These are phyloP conservation scores for Malbranchea zuffiana DNA, from an alignment of 2,329 filamentous ascomycete species.

Conservation along the genomic window DNA sequence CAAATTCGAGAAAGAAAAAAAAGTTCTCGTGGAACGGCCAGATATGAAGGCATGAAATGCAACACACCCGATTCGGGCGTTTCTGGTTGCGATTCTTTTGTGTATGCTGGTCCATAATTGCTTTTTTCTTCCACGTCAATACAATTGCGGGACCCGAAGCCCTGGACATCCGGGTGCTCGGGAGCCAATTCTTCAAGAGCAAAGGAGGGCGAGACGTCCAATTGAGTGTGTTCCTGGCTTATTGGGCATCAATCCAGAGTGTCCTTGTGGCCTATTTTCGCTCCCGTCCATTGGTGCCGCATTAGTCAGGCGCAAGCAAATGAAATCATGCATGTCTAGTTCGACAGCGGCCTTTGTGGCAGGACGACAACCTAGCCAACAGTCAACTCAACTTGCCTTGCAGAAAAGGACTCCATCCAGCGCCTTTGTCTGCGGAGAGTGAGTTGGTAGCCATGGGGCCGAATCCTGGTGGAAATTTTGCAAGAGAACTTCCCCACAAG, in stretches of 20 bases:
- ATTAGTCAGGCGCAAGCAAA: slow-evolving; percentile 15
- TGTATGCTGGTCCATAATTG: no score
- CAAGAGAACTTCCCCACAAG: no score
- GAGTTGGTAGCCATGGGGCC: no score
- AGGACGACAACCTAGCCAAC: slow-evolving; percentile 6
- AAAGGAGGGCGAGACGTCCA: slow-evolving; percentile 7
- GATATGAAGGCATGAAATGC: slow-evolving; percentile 8
- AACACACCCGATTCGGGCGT: slow-evolving; percentile 9
- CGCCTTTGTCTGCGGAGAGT: no score
- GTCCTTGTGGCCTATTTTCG: slow-evolving; percentile 5
- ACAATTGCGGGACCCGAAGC: slow-evolving; percentile 1
- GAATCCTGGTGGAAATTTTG: no score
- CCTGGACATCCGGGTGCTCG: slow-evolving; percentile 7
- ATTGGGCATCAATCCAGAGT: slow-evolving; percentile 14
- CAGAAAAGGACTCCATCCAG: no score
- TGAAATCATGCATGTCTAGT: slow-evolving; percentile 6
- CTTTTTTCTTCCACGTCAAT: slow-evolving; percentile 10
- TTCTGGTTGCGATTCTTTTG: slow-evolving; percentile 10
- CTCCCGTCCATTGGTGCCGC: slow-evolving; percentile 9
- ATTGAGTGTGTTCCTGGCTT: slow-evolving; percentile 11
- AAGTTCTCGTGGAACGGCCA: slow-evolving; percentile 8
- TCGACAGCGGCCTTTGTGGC: slow-evolving; percentile 6
- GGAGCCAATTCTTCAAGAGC: slow-evolving; percentile 2
- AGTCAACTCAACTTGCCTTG: no score
- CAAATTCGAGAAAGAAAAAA: slow-evolving; percentile 10